Evolutionary conservation across 2,329 filamentous ascomycete species (phyloP).

Genomic region (Verticillium nubilum): DNA sequence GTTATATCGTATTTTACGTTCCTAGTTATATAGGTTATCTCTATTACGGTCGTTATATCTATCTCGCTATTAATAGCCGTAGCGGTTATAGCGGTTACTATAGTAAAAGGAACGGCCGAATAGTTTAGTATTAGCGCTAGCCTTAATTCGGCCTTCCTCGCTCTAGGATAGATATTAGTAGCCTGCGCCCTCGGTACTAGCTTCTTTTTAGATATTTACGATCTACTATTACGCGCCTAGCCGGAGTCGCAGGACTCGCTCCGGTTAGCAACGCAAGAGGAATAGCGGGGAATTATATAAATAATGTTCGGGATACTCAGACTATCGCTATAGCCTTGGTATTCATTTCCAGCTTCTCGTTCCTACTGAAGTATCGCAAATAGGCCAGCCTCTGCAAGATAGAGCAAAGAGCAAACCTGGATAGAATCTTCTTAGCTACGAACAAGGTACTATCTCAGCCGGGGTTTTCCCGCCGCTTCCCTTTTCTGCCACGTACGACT

Average conservation of each 20-base stretch:
- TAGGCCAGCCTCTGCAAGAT: no score
- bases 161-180: conserved; percentile 71
- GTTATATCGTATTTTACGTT: conserved; percentile 79
- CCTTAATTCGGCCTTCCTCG: conserved; percentile 66
- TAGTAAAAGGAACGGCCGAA: conserved; percentile 61
- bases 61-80: conserved; percentile 71
- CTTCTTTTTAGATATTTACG: conserved; percentile 87
- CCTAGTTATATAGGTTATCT: conserved; percentile 63
- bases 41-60: conserved; percentile 49
- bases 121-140: conserved; percentile 64
- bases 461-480: no score
- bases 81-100: conserved; percentile 62
- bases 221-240: conserved; percentile 78
- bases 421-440: no score
- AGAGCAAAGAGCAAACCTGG: no score
- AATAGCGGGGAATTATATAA: no score
- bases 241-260: conserved; percentile 6
- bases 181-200: conserved; percentile 69
- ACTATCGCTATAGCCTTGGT: no score
- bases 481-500: no score
- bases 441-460: no score
- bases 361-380: no score
- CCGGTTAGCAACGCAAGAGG: no score
- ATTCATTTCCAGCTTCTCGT: no score
- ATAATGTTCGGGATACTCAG: no score